phyloP scores from a whole-genome alignment of 129 eudicot genomes.

The Artemisia tridentata region DNA sequence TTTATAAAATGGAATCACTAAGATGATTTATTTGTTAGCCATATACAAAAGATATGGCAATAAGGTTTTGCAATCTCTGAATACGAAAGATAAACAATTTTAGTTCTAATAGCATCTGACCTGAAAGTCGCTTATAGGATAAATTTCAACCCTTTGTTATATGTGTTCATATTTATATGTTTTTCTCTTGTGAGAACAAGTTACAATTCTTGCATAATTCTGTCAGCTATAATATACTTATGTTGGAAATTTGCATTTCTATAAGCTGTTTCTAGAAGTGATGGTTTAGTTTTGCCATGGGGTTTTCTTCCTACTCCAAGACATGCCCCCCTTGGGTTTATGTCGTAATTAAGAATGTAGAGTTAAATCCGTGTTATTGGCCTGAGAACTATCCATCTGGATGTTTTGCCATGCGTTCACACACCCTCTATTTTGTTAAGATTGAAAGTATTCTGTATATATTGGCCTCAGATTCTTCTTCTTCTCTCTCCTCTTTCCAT shows the following conservation, averaged over 20 bases:
- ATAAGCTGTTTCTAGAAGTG: not conserved
- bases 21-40: not conserved
- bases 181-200: not conserved
- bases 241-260: not conserved
- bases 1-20: not conserved
- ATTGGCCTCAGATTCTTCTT: slow-evolving; percentile 4
- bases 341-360: not conserved
- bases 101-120: not conserved
- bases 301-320: not conserved
- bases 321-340: not conserved
- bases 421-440: slow-evolving; percentile 2
- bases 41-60: not conserved
- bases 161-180: not conserved
- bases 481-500: not conserved
- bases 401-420: not conserved
- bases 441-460: not conserved
- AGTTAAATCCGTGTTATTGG: not conserved
- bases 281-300: not conserved
- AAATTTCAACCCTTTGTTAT: not conserved
- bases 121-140: not conserved
- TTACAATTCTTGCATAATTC: no score
- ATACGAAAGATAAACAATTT: not conserved
- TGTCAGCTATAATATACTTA: not conserved
- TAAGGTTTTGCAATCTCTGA: not conserved
- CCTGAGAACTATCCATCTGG: not conserved